Percentiles rank a stretch among this genome's conserved stretches.
Evolutionary conservation across 805 yeast species (phyloP).

Genomic region (Starmerella sp.): DNA sequence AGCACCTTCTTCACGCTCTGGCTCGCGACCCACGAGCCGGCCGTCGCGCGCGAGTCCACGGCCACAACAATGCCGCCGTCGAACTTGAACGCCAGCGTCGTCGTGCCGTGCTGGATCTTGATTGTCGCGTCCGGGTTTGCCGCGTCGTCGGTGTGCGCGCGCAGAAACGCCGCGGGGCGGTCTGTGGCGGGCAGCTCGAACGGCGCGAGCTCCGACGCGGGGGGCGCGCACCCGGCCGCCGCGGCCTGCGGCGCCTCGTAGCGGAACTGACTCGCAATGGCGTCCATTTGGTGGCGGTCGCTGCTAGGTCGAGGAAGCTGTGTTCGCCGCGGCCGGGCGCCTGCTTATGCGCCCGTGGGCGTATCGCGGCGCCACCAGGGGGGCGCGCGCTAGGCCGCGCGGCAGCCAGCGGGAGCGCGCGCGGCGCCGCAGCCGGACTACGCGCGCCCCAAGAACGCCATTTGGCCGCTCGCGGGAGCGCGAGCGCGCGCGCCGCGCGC

Average conservation of each 20-base stretch:
- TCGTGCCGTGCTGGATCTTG: conserved; percentile 98
- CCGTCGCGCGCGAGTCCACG: conserved; percentile 96
- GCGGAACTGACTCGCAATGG: conserved; percentile 24
- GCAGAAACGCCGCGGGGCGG: conserved; percentile 78
- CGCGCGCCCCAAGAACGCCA: no score
- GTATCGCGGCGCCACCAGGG: neutral
- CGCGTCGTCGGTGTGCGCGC: conserved; percentile 97
- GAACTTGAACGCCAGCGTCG: conserved; percentile 91
- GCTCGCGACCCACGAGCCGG: conserved; percentile 96
- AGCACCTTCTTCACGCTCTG: conserved; percentile 96
- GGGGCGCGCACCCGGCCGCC: neutral
- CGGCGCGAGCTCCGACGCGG: neutral
- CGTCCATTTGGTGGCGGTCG: conserved; percentile 24
- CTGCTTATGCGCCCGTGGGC: neutral
- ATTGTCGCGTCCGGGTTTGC: conserved; percentile 86
- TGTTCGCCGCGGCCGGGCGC: neutral
- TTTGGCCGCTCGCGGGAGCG: no score
- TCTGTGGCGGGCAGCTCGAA: conserved; percentile 71
- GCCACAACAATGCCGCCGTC: conserved; percentile 92
- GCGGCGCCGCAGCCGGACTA: no score
- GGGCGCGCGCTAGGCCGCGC: no score
- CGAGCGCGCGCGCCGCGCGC: no score
- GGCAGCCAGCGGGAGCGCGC: no score
- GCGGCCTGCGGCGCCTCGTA: neutral
- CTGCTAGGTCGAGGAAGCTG: neutral